Percentiles rank a stretch among this genome's conserved stretches.
Evolutionary conservation across 139 green algal species (phyloP).

Genomic region (Asterochloris sp.): DNA sequence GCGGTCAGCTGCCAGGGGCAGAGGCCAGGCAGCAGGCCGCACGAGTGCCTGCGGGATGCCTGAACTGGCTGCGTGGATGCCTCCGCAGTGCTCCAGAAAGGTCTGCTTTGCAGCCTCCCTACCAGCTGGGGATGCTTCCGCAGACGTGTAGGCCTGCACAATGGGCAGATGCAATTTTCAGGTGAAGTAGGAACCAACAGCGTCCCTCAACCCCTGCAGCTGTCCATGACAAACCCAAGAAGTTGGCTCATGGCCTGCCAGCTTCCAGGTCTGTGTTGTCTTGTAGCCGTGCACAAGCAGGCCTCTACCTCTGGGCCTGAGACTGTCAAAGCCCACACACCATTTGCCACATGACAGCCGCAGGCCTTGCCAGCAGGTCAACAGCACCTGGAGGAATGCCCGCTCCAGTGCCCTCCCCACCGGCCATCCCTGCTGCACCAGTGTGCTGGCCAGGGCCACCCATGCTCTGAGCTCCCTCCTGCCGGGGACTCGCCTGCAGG

Average conservation of each 20-base stretch:
- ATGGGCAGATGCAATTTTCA: not conserved
- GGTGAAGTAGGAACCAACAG: not conserved
- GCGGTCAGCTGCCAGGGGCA: slow-evolving; percentile 2
- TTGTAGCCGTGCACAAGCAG: not conserved
- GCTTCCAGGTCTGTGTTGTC: not conserved
- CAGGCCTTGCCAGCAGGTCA: not conserved
- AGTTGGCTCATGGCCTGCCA: not conserved
- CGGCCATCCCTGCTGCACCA: slow-evolving; percentile 56
- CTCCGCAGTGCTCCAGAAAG: slow-evolving; percentile 11
- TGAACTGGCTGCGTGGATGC: not conserved
- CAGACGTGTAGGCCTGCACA: slow-evolving; percentile 34
- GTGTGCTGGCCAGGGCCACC: slow-evolving; percentile 38
- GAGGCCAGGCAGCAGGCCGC: slow-evolving; percentile 33
- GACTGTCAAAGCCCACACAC: too few species aligned
- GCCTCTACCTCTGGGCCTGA: not conserved
- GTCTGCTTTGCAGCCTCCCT: slow-evolving; percentile 3
- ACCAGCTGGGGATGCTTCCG: slow-evolving; percentile 2
- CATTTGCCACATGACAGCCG: not conserved
- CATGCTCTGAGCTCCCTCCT: slow-evolving; percentile 53
- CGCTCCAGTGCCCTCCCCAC: slow-evolving; percentile 34
- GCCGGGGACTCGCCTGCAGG: slow-evolving; percentile 38
- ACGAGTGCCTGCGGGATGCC: slow-evolving; percentile 8
- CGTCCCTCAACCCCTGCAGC: not conserved
- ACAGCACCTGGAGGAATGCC: slow-evolving; percentile 52
- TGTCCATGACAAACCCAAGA: not conserved